Base-by-base conservation (phyloP, 2,329 filamentous ascomycete genomes). In the Calonectria leucothoes region DNA sequence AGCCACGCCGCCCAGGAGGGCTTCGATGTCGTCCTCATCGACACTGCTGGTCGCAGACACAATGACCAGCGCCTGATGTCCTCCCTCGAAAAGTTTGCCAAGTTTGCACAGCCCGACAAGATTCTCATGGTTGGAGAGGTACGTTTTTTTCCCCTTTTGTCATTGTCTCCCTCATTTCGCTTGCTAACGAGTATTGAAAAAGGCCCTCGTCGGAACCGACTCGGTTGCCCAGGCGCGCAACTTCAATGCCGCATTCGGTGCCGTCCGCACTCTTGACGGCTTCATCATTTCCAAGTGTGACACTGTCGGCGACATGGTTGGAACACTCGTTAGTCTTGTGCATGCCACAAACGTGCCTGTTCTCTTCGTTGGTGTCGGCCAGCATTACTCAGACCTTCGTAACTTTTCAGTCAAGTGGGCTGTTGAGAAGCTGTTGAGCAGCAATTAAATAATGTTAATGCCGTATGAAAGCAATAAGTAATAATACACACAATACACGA, bases 251-350 rank as follows among this genome's bases (percentile, higher is more conserved):
- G 94, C 95, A 2, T 98, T 99, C 85, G 97, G 97, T 37, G 89
- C 91, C 6, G 93, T 92, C 17, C 89, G 96, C 71, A 91, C 91
- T 33, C 89, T 99, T 45, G 97, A 99, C 85, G 97, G 97, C 7
- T 99, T 99, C 85, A 98, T 99, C 82, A 98, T 99, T 80, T 96
- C 94, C 74, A 99, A 99, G 86, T 98, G 97, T 84, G 97, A 99
- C 86, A 99, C 97, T 0, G 97, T 99, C 45, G 97, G 97, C n/a
- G 96, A 98, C 86, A 98, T 98, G 96, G 95, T 98, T 52, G 95
- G 91, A 78, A 98, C 96, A 3, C 88, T 99, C 76, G 97, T 99
- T 75, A 98, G 95, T 83, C 96, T 99, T 88, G 96, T 99, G 48
- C 96, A 98, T 86, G 96, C 97, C 4, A 99, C 97, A 4, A 95